Percentiles rank a stretch among this genome's conserved stretches.
Evolutionary conservation across 345 rosid genomes (phyloP).

Genomic region (Cardamine resedifolia): DNA sequence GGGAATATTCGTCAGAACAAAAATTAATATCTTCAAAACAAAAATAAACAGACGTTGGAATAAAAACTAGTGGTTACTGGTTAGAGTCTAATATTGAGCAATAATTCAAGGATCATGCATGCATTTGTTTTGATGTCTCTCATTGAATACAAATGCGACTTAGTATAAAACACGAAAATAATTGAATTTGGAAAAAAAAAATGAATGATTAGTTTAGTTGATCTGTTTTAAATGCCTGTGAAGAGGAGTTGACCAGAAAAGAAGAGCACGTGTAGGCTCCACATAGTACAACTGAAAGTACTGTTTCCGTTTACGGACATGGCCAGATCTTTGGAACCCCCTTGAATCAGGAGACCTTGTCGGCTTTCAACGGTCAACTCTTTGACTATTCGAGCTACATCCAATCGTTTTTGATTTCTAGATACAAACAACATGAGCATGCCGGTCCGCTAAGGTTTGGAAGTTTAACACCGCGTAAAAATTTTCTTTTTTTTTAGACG

Average conservation of each 20-base stretch:
- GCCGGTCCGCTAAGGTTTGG: background rate
- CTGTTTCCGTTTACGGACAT: constrained; percentile 35
- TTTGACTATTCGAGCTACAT: constrained; percentile 2
- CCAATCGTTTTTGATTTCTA: constrained; percentile 1
- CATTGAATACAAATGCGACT: constrained; percentile 20
- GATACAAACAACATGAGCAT: constrained; percentile 11
- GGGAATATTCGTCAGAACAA: background rate
- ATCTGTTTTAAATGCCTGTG: constrained; percentile 6
- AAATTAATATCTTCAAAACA: background rate
- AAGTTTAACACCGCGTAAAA: constrained; percentile 24
- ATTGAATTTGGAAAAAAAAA: background rate
- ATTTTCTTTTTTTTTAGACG: background rate
- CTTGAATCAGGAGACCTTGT: constrained; percentile 31
- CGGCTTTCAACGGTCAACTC: constrained; percentile 30
- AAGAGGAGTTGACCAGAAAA: background rate
- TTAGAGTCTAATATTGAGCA: background rate
- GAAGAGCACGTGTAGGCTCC: background rate
- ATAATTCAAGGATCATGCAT: constrained; percentile 22
- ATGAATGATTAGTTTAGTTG: constrained; percentile 18
- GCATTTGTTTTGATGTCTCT: constrained; percentile 6
- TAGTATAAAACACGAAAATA: background rate
- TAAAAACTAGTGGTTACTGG: background rate
- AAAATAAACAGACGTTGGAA: background rate
- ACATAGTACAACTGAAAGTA: constrained; percentile 31
- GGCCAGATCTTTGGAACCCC: constrained; percentile 17